Conservation (phyloP, 176 grass and related monocot species). For the Canna indica region DNA sequence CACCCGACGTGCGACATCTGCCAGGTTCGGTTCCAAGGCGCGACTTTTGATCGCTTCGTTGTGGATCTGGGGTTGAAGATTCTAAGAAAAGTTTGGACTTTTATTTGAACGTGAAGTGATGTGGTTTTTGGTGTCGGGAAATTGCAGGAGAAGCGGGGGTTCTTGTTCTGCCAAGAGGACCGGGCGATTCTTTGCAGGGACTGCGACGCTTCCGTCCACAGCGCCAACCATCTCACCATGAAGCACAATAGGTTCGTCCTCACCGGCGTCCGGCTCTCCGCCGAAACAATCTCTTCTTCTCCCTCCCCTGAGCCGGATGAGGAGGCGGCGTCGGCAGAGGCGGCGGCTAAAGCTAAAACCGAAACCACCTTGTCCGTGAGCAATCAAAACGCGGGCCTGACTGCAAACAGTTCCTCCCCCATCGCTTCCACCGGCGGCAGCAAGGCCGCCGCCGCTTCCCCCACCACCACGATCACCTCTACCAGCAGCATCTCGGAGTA, state of each 20-base stretch:
- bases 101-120: neutral
- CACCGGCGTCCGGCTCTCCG: constrained; percentile 57
- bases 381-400: constrained; percentile 1
- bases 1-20: constrained; percentile 32
- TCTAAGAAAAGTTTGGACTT: neutral
- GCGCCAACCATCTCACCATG: constrained; percentile 67
- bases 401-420: neutral
- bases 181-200: constrained; percentile 85
- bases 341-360: neutral
- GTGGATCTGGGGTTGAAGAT: neutral
- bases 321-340: neutral
- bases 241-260: constrained; percentile 91
- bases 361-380: neutral
- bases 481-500: constrained; percentile 48
- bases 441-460: neutral
- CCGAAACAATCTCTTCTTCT: constrained; percentile 1
- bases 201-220: constrained; percentile 77
- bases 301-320: constrained; percentile 10
- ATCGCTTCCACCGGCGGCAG: neutral
- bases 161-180: constrained; percentile 97
- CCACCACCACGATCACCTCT: neutral
- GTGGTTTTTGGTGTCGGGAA: neutral
- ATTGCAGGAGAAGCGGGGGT: constrained; percentile 56
- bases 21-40: constrained; percentile 1
- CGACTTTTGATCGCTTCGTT: neutral